phyloP scores from a whole-genome alignment of 176 grass and related monocot genomes.

The Zoysia pacifica region DNA sequence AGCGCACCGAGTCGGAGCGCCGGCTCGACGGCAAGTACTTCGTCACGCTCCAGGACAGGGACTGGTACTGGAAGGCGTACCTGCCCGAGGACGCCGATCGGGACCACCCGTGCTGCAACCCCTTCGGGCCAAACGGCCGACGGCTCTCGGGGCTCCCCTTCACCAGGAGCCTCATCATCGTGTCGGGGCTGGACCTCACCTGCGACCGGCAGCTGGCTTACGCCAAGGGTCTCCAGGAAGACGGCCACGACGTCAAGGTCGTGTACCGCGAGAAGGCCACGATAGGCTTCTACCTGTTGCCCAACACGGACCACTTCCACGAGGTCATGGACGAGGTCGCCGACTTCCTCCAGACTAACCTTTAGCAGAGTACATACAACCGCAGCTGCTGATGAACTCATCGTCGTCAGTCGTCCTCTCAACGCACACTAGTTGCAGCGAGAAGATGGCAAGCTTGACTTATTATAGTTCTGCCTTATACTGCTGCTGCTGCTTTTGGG shows the following conservation, averaged over 20 bases:
- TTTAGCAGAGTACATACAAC: conserved; percentile 44
- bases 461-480: conserved; percentile 4
- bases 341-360: conserved; percentile 74
- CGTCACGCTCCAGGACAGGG: conserved; percentile 92
- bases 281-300: conserved; percentile 83
- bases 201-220: conserved; percentile 87
- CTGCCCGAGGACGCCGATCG: conserved; percentile 88
- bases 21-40: conserved; percentile 94
- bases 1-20: conserved; percentile 77
- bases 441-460: conserved; percentile 65
- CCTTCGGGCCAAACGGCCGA: conserved; percentile 78
- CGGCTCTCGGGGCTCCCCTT: conserved; percentile 57
- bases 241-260: conserved; percentile 72
- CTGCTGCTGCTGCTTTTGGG: conserved; percentile 37
- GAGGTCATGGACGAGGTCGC: conserved; percentile 97
- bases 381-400: not conserved
- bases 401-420: not conserved
- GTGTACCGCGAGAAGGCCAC: conserved; percentile 88
- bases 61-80: conserved; percentile 99
- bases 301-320: conserved; percentile 91
- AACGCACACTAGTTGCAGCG: conserved; percentile 36
- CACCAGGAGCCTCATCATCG: conserved; percentile 92
- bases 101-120: conserved; percentile 94
- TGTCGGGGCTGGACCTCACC: conserved; percentile 89
- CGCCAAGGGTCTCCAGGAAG: conserved; percentile 64